These are phyloP conservation scores for Talaromyces sp. DNA, from an alignment of 2,329 filamentous ascomycete genomes.

Conservation along the genomic window DNA sequence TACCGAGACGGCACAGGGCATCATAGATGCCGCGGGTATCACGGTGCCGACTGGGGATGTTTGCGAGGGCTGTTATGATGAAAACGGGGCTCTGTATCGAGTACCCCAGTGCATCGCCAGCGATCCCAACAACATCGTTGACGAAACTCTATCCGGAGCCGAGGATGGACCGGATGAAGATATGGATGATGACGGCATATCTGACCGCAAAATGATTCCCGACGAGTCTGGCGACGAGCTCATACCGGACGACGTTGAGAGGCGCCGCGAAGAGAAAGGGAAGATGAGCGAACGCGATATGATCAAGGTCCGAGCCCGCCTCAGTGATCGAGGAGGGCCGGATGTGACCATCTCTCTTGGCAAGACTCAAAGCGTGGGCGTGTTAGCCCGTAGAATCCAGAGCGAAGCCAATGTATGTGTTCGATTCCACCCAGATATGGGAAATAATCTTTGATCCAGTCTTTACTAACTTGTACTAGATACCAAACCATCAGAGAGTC, in stretches of 20 bases:
- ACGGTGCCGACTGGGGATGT: conserved; percentile 70
- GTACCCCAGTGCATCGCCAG: conserved; percentile 64
- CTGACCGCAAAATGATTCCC: conserved; percentile 30
- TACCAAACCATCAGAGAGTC: conserved; percentile 56
- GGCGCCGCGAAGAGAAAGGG: conserved; percentile 53
- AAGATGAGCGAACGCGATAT: conserved; percentile 54
- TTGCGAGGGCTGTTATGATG: conserved; percentile 67
- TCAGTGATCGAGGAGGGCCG: conserved; percentile 60
- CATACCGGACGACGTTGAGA: conserved; percentile 33
- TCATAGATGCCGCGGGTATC: conserved; percentile 72
- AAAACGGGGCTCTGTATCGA: conserved; percentile 64
- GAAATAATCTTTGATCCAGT: background rate
- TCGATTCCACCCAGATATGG: background rate
- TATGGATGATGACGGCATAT: conserved; percentile 22
- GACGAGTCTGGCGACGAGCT: conserved; percentile 36
- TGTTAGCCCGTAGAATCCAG: conserved; percentile 58
- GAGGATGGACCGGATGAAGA: conserved; percentile 17
- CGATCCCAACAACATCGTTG: conserved; percentile 57
- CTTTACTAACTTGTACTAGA: conserved; percentile 35
- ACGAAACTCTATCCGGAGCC: conserved; percentile 19
- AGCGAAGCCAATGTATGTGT: conserved; percentile 58
- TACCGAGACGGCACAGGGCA: conserved; percentile 68
- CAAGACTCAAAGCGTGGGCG: conserved; percentile 60
- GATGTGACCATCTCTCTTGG: conserved; percentile 57
- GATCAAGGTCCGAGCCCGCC: conserved; percentile 55